Percentiles rank a stretch among this genome's conserved stretches.
These are phyloP conservation scores for Tulasnella sp. DNA, from an alignment of 768 basidiomycete genomes.

Conservation along the genomic window DNA sequence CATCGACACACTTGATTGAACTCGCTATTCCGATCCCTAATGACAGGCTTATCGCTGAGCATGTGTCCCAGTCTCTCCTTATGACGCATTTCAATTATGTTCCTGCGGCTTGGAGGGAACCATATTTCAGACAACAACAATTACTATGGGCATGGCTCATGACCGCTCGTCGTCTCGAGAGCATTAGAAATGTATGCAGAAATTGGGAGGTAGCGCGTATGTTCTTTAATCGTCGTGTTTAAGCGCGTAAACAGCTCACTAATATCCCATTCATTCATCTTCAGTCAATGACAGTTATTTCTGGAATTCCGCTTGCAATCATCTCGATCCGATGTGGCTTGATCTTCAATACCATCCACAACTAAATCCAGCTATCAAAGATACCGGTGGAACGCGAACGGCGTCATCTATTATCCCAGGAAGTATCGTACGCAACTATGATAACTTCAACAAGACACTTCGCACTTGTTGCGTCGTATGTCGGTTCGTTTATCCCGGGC, in stretches of 20 bases:
- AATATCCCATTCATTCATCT: background rate
- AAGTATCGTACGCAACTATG: background rate
- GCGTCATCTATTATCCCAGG: background rate
- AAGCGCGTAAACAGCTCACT: background rate
- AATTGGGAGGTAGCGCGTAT: background rate
- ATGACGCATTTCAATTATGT: background rate
- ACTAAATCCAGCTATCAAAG: background rate
- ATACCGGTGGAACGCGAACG: background rate
- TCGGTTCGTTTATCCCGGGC: background rate
- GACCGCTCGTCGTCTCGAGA: background rate
- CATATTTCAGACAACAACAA: background rate
- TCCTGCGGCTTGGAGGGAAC: background rate
- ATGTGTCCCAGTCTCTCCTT: background rate
- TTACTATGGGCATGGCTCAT: background rate
- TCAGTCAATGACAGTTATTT: background rate
- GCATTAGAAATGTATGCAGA: background rate
- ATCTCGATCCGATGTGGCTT: background rate
- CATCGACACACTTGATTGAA: background rate
- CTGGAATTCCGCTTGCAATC: background rate
- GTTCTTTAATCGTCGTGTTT: background rate
- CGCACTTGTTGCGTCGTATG: slow-evolving; percentile 10
- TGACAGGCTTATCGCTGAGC: background rate
- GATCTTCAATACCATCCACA: background rate
- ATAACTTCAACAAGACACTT: slow-evolving; percentile 1
- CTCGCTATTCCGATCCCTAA: background rate